These are phyloP conservation scores for Sclerotinia glacialis DNA, from an alignment of 2,329 filamentous ascomycete genomes.

Conservation along the genomic window DNA sequence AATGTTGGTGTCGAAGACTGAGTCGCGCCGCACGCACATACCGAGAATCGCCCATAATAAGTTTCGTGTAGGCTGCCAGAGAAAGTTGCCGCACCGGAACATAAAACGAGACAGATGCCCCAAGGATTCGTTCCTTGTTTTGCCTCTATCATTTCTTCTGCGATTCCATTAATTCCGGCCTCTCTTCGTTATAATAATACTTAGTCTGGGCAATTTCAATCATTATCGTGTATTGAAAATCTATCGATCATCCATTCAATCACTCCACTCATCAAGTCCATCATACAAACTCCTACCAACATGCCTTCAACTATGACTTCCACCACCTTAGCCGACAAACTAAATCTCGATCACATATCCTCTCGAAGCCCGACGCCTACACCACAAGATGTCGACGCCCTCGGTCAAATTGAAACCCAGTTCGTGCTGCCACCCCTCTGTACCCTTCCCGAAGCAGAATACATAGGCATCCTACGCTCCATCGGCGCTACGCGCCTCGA, in stretches of 20 bases:
- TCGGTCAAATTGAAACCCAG: constrained; percentile 12
- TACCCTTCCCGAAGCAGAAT: constrained; percentile 15
- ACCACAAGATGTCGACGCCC: constrained; percentile 17
- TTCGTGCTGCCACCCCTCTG: constrained; percentile 15
- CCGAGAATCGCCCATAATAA: neutral
- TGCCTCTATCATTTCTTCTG: neutral
- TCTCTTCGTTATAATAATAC: neutral
- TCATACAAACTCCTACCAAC: neutral
- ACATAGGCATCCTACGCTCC: neutral
- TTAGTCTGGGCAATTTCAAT: neutral
- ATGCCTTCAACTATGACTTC: neutral
- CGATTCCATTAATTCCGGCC: neutral
- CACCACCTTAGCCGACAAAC: neutral
- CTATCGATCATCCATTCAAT: neutral
- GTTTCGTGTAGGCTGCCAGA: neutral
- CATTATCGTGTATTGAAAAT: neutral
- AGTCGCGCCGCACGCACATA: neutral
- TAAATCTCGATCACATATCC: neutral
- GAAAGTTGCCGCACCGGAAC: neutral
- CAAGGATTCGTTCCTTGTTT: neutral
- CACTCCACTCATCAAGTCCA: too few relatives aligned
- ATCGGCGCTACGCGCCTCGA: constrained; percentile 6
- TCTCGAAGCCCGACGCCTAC: constrained; percentile 4
- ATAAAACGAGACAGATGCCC: neutral
- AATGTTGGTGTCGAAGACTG: neutral